These are phyloP conservation scores for Albifimbria verrucaria DNA, from an alignment of 2,329 filamentous ascomycete genomes.

Conservation along the genomic window DNA sequence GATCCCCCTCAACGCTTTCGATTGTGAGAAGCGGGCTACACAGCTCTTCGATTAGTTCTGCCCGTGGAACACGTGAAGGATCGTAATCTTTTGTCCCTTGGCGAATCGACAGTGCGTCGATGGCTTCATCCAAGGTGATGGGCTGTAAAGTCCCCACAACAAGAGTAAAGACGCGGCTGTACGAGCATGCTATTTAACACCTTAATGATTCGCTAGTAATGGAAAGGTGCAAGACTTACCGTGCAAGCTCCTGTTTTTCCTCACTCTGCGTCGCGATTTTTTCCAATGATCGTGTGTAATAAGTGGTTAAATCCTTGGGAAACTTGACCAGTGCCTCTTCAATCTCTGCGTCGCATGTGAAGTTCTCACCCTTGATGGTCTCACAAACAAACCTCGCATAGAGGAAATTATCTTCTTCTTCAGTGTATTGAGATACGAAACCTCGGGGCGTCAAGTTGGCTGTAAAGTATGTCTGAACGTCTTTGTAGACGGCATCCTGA, in stretches of 20 bases:
- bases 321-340: background rate
- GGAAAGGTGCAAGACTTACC: background rate
- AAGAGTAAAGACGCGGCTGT: background rate
- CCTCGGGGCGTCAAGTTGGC: background rate
- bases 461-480: background rate
- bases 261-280: background rate
- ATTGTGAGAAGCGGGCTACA: background rate
- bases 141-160: background rate
- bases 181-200: background rate
- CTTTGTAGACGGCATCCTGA: background rate
- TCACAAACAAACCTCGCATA: slow-evolving; percentile 1
- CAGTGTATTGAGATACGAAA: background rate
- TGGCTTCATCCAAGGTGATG: background rate
- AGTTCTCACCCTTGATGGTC: background rate
- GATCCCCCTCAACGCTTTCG: background rate
- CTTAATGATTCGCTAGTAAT: background rate
- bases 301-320: background rate
- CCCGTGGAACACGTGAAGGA: background rate
- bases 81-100: background rate
- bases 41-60: background rate
- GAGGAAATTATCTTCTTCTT: background rate
- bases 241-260: background rate
- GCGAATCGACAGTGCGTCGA: background rate
- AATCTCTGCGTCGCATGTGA: background rate
- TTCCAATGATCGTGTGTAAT: background rate